phyloP scores from a whole-genome alignment of 2,329 filamentous ascomycete species.

The Penicillium aurantiogriseum region DNA sequence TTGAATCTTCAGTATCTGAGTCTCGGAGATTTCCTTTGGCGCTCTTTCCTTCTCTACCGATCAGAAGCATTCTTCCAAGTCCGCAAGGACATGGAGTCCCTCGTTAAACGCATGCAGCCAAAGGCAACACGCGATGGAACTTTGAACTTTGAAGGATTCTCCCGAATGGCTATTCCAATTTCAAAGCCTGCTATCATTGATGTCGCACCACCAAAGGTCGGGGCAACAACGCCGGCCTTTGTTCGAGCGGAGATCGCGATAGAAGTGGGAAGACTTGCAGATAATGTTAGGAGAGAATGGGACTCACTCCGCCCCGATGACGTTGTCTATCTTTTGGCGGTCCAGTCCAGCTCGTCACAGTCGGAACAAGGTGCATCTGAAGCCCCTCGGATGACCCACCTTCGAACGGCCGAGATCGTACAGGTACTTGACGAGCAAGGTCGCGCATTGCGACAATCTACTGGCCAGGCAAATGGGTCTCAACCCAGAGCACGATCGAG shows the following conservation, averaged over 20 bases:
- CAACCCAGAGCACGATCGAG: constrained; percentile 59
- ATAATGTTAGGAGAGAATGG: constrained; percentile 80
- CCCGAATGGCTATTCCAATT: constrained; percentile 88
- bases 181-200: constrained; percentile 83
- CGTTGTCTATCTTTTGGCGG: constrained; percentile 79
- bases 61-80: constrained; percentile 93
- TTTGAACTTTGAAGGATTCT: constrained; percentile 73
- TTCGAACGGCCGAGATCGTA: constrained; percentile 81
- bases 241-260: constrained; percentile 84
- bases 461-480: constrained; percentile 62
- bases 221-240: constrained; percentile 75
- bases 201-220: constrained; percentile 77
- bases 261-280: constrained; percentile 75
- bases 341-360: constrained; percentile 58
- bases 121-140: constrained; percentile 62
- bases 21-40: constrained; percentile 94
- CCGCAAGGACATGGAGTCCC: constrained; percentile 82
- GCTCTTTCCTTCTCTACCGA: constrained; percentile 83
- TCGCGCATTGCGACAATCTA: constrained; percentile 62
- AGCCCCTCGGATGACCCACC: constrained; percentile 64
- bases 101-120: constrained; percentile 75
- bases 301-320: constrained; percentile 83
- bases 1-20: constrained; percentile 94
- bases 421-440: constrained; percentile 85
- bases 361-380: constrained; percentile 44